Evolutionary conservation across 1,284 basidiomycete genomes (phyloP).

Genomic region (Trichosporon coremiiforme): DNA sequence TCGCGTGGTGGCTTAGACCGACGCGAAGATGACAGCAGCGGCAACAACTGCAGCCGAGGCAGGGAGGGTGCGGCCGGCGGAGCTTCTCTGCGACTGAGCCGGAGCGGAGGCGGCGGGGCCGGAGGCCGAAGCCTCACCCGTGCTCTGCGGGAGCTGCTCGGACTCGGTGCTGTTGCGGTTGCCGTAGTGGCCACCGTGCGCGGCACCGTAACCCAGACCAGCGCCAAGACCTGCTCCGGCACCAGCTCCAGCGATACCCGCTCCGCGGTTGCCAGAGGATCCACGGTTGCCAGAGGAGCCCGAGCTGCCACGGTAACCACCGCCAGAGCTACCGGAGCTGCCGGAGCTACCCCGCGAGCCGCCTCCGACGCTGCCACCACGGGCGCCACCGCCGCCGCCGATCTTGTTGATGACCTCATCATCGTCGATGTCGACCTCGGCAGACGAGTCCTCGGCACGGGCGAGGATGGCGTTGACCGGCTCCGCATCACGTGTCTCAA

Average conservation of each 20-base stretch:
- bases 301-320: slow-evolving; percentile 1
- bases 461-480: neutral
- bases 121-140: neutral
- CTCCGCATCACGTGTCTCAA: neutral
- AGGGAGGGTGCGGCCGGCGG: no score
- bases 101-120: no score
- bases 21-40: neutral
- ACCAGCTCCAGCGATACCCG: neutral
- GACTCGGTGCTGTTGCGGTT: neutral
- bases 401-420: slow-evolving; percentile 6
- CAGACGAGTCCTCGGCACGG: neutral
- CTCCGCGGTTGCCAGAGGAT: neutral
- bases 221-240: neutral
- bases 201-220: neutral
- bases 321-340: neutral
- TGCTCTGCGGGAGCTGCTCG: neutral
- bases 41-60: neutral
- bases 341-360: neutral
- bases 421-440: neutral
- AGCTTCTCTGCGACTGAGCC: neutral
- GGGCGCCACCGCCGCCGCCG: slow-evolving; percentile 1
- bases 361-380: slow-evolving; percentile 5
- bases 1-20: neutral
- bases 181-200: neutral
- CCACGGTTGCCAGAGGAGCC: neutral